phyloP scores from a whole-genome alignment of 2,329 filamentous ascomycete species.

The Lachnellula hyalina region DNA sequence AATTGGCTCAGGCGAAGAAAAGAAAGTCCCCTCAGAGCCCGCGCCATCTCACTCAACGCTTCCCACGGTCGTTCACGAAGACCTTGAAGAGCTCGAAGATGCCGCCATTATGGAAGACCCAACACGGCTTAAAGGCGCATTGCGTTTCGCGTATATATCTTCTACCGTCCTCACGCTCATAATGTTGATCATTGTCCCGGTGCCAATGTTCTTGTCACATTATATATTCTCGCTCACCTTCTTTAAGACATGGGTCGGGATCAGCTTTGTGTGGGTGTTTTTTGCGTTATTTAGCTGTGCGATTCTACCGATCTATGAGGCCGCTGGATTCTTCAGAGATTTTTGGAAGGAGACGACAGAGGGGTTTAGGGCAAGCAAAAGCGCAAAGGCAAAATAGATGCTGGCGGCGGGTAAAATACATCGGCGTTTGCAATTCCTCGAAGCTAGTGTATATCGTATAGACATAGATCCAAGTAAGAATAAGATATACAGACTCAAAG shows the following conservation, averaged over 20 bases:
- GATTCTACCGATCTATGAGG: slow-evolving; percentile 11
- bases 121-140: background rate
- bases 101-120: slow-evolving; percentile 1
- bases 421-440: too few species aligned
- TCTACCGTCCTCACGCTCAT: background rate
- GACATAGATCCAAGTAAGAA: too few species aligned
- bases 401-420: too few species aligned
- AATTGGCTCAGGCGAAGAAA: too few species aligned
- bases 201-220: slow-evolving; percentile 8
- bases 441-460: too few species aligned
- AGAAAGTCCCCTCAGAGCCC: too few species aligned
- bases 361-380: too few species aligned
- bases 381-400: too few species aligned
- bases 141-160: background rate
- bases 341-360: too few species aligned
- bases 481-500: too few species aligned
- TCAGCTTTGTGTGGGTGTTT: slow-evolving; percentile 11
- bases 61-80: background rate
- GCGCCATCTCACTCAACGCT: too few species aligned
- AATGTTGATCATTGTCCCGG: background rate
- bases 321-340: background rate
- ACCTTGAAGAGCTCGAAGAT: background rate
- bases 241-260: slow-evolving; percentile 8
- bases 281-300: slow-evolving; percentile 6
- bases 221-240: slow-evolving; percentile 8